phyloP scores from a whole-genome alignment of 2,329 filamentous ascomycete genomes.

The Coniochaeta prunicola region DNA sequence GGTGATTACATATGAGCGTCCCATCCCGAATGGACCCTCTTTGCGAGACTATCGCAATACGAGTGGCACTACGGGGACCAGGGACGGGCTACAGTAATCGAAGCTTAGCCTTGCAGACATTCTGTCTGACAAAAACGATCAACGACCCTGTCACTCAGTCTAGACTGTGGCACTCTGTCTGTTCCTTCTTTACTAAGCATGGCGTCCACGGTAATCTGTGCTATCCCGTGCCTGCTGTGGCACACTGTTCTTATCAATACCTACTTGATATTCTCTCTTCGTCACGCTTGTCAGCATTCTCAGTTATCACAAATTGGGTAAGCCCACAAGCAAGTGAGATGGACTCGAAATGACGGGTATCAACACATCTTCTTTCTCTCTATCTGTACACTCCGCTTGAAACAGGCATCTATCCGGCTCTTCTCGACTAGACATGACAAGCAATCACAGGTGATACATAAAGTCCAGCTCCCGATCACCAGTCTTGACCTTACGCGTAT shows the following conservation, averaged over 20 bases:
- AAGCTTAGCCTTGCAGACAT: not conserved
- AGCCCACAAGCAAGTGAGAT: not conserved
- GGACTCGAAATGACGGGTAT: not conserved
- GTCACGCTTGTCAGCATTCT: no score
- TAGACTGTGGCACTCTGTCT: no score
- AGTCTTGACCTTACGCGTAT: conserved; percentile 34
- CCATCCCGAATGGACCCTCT: not conserved
- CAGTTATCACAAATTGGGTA: no score
- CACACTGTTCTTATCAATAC: no score
- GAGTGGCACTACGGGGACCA: not conserved
- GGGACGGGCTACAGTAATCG: no score
- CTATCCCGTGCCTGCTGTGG: no score
- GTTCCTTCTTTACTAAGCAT: no score
- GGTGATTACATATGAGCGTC: not conserved
- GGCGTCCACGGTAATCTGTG: no score
- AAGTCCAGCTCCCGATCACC: conserved; percentile 41
- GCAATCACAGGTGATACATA: conserved; percentile 30
- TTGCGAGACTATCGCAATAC: not conserved
- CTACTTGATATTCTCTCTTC: no score
- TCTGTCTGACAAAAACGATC: no score
- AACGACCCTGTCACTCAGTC: no score
- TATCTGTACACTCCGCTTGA: not conserved
- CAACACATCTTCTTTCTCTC: not conserved
- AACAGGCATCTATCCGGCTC: not conserved
- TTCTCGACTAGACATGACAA: not conserved